Evolutionary conservation across 768 basidiomycete genomes (phyloP), one percentile per base, ranked within the genome.

Genomic region (Boletales sp.): DNA sequence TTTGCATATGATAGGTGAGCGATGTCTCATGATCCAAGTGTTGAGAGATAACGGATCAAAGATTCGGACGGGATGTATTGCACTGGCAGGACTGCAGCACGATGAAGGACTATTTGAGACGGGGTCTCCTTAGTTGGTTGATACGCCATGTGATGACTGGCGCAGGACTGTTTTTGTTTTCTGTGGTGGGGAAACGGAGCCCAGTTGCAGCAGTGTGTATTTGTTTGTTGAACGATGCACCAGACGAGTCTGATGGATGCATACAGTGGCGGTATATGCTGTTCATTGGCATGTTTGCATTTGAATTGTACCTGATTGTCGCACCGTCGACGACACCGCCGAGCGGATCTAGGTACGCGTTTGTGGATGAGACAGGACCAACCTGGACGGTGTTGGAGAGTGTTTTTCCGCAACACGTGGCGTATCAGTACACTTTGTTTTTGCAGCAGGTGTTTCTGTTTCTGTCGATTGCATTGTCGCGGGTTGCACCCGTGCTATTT

Each of bases 1-100:
- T 93, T 91, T 71, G 91, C 90, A 0, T 94, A 94, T 64, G 91
- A 94, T 60, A 77, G 90, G 86, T 88, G 57, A 45, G 79, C 63
- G 17, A 0, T 42, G 13, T 35, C 7, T 14, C 19, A 41, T 19
- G 7, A 17, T 11, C 27, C 47, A 19, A 43, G 21, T 2, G 24
- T 0, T 18, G 24, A 27, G 24, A 5, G 24, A 27, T 27, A 27
- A 27, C 24, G 24, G 24, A n/a, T 31, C 21, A 21, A 57, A 90
- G 89, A 53, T 94, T 93, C 60, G 91, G 91, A 0, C 83, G 88
- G 11, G 81, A 82, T 30, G 86, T 84, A 5, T 55, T 88, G 21
- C 61, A 50, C 2, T 94, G 90, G 88, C 75, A 72, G 17, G 73
- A 82, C 18, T 87, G 85, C 50, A 74, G 71, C n/a, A 89, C 87